Percentiles rank a stretch among this genome's conserved stretches.
phyloP scores from a whole-genome alignment of 192 early-diverging fungal species.

The Rhizophagus prolifer region DNA sequence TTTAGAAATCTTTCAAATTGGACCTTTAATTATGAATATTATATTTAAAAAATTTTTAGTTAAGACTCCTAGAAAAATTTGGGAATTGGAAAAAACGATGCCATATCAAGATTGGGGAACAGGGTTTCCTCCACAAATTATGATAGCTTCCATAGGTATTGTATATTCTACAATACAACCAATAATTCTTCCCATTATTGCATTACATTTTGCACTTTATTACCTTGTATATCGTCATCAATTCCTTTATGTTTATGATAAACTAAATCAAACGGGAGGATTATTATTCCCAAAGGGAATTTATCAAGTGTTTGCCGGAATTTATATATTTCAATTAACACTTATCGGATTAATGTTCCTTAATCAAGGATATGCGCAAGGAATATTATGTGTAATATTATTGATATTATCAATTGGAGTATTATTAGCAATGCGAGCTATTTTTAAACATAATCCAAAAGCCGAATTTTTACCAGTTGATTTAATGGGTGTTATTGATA shows the following conservation, averaged over 20 bases:
- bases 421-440: not conserved
- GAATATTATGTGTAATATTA: slow-evolving; percentile 22
- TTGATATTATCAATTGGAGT: not conserved
- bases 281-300: slow-evolving; percentile 61
- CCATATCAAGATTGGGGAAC: slow-evolving; percentile 56
- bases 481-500: slow-evolving; percentile 14
- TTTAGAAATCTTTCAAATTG: slow-evolving; percentile 67
- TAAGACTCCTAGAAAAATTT: slow-evolving; percentile 74
- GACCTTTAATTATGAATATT: slow-evolving; percentile 62
- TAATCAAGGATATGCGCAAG: slow-evolving; percentile 46
- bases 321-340: slow-evolving; percentile 72
- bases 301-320: slow-evolving; percentile 62
- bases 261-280: slow-evolving; percentile 58
- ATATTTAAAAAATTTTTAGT: slow-evolving; percentile 53
- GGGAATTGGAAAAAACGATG: slow-evolving; percentile 49
- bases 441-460: slow-evolving; percentile 20
- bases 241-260: slow-evolving; percentile 75
- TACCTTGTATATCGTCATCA: slow-evolving; percentile 80
- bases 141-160: slow-evolving; percentile 72
- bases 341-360: slow-evolving; percentile 73
- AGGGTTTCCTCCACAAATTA: slow-evolving; percentile 64
- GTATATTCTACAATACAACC: slow-evolving; percentile 81
- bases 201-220: slow-evolving; percentile 69
- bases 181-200: slow-evolving; percentile 72
- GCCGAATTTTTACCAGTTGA: slow-evolving; percentile 26